These are phyloP conservation scores for Tremella yokohamensis DNA, from an alignment of 768 basidiomycete species.

Conservation along the genomic window DNA sequence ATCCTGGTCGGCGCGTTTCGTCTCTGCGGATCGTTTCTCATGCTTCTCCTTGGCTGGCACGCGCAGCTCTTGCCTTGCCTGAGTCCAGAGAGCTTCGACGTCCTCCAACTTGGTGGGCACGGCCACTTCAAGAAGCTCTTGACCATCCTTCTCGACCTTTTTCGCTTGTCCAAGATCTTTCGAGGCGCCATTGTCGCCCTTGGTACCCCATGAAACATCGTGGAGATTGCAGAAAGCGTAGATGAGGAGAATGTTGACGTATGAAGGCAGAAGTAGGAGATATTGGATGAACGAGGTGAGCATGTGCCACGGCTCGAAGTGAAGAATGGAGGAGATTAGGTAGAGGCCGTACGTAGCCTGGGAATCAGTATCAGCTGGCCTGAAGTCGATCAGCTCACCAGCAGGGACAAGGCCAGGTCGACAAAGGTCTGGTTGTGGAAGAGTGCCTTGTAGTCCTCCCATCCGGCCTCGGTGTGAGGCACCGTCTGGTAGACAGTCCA, in stretches of 20 bases:
- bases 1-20: slow-evolving; percentile 71
- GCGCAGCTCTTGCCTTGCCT: slow-evolving; percentile 67
- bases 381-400: slow-evolving; percentile 16
- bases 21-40: slow-evolving; percentile 78
- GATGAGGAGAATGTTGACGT: slow-evolving; percentile 49
- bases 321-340: slow-evolving; percentile 47
- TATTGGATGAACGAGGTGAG: slow-evolving; percentile 51
- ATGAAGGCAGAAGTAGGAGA: slow-evolving; percentile 47
- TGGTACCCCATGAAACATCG: slow-evolving; percentile 82
- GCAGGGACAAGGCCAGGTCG: slow-evolving; percentile 57
- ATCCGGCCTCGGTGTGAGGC: slow-evolving; percentile 68
- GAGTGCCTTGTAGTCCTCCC: slow-evolving; percentile 60
- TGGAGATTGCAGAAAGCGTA: slow-evolving; percentile 55
- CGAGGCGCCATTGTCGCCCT: slow-evolving; percentile 80
- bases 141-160: slow-evolving; percentile 77
- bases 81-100: slow-evolving; percentile 79
- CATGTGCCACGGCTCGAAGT: slow-evolving; percentile 51
- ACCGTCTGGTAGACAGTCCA: slow-evolving; percentile 83
- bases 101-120: slow-evolving; percentile 77
- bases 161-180: slow-evolving; percentile 89
- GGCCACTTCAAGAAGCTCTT: slow-evolving; percentile 82
- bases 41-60: slow-evolving; percentile 68
- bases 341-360: slow-evolving; percentile 90
- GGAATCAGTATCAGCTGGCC: slow-evolving; percentile 9
- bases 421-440: slow-evolving; percentile 62